Conservation (phyloP, 2,329 filamentous ascomycete genomes). For the Anthostomella pinea region DNA sequence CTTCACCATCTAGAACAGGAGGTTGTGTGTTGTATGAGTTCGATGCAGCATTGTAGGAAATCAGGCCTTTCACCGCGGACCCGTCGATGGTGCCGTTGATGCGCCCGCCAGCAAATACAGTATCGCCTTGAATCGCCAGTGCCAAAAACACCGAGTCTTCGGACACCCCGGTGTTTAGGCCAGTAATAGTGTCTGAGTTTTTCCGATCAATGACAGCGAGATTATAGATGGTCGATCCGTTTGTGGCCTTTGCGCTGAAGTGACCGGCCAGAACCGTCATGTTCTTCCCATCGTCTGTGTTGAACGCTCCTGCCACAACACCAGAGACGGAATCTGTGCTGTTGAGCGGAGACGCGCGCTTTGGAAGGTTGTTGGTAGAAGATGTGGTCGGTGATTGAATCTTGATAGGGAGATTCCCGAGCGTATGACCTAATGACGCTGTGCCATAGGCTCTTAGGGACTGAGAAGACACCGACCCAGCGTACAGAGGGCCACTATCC, state of each 20-base stretch:
- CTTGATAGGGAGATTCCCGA: slow-evolving; percentile 58
- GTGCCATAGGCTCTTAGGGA: slow-evolving; percentile 71
- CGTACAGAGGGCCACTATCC: slow-evolving; percentile 65
- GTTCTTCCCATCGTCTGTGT: slow-evolving; percentile 67
- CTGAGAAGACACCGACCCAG: slow-evolving; percentile 77
- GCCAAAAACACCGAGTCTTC: slow-evolving; percentile 72
- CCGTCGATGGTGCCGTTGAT: slow-evolving; percentile 68
- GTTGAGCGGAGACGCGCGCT: slow-evolving; percentile 44
- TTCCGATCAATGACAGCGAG: slow-evolving; percentile 77
- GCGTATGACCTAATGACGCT: slow-evolving; percentile 57
- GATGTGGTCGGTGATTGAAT: slow-evolving; percentile 39
- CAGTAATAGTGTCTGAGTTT: slow-evolving; percentile 63
- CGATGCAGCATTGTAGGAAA: slow-evolving; percentile 72
- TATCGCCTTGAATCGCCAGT: slow-evolving; percentile 63
- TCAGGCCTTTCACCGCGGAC: slow-evolving; percentile 65
- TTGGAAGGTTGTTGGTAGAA: slow-evolving; percentile 37
- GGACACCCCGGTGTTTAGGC: slow-evolving; percentile 65
- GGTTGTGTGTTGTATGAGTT: slow-evolving; percentile 69
- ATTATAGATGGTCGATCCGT: slow-evolving; percentile 74
- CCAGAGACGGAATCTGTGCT: slow-evolving; percentile 51
- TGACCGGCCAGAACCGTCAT: slow-evolving; percentile 86
- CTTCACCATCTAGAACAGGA: slow-evolving; percentile 66
- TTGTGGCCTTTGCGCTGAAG: slow-evolving; percentile 68
- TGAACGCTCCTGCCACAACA: slow-evolving; percentile 77
- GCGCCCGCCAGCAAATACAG: slow-evolving; percentile 78